Evolutionary conservation across 768 basidiomycete genomes (phyloP), one percentile per base, ranked within the genome.

Genomic region (Lactarius hengduanensis): DNA sequence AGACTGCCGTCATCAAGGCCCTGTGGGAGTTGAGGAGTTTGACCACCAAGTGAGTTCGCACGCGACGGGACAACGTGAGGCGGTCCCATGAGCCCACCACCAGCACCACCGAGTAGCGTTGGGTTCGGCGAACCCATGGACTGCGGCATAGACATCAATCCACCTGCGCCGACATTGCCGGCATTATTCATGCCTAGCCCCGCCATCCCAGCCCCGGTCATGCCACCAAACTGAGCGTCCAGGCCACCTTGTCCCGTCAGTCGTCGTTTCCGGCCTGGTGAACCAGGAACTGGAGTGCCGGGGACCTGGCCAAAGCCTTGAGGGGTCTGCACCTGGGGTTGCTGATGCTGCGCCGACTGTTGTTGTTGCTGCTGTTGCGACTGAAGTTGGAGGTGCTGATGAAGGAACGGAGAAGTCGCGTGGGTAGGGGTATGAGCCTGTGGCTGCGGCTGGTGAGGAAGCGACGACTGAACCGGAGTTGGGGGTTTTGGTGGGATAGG

Each of bases 31-130:
- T 66, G 64, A 38, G 59, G 26, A 20, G 50, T 50, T 38, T 53
- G 65, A 8, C 68, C 61, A 28, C 59, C 67, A 59, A 22, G 73
- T 70, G 69, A 71, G 61, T 38, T 73, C 66, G 32, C 69, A 64
- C 59, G 76, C 69, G 45, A 72, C 66, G 63, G 77, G 62, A 63
- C 69, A 36, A 62, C 65, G 45, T 62, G 70, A 45, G 80, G 80
- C 5, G 78, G 80, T 13, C 78, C 78, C 80, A 80, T 80, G 54
- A 79, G 64, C 28, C 78, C 74, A 38, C 75, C 75, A 2, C 71
- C 72, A 13, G 74, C 72, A 22, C 73, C 75, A n/a, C 73, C 74
- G 69, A 74, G 67, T 30, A 76, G 69, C 56, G 75, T 66, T 28
- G 70, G 71, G 5, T 71, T 71, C 2, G 68, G 69, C 3, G 70